Conservation (phyloP, 495 filamentous ascomycete species). For the Hypoxylon subgilvum region DNA sequence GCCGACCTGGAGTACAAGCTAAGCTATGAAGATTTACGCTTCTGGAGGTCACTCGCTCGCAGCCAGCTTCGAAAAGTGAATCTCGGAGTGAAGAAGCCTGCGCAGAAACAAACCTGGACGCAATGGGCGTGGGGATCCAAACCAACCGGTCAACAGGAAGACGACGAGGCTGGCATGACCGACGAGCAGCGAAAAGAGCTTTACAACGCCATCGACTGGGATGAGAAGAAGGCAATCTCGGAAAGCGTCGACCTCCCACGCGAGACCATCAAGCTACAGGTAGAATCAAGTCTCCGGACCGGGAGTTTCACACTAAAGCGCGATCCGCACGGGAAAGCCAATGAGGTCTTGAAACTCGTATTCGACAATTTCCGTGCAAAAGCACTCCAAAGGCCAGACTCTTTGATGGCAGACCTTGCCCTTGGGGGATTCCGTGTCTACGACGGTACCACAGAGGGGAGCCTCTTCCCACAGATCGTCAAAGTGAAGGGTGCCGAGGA, state of each 20-base stretch:
- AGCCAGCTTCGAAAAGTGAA: conserved; percentile 96
- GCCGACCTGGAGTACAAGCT: conserved; percentile 83
- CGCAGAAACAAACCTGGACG: conserved; percentile 75
- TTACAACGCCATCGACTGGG: conserved; percentile 96
- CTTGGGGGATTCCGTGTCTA: conserved; percentile 92
- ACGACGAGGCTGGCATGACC: conserved; percentile 81
- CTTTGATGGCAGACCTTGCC: conserved; percentile 82
- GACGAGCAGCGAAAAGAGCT: conserved; percentile 96
- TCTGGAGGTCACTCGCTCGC: conserved; percentile 92
- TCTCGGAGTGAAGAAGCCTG: conserved; percentile 66
- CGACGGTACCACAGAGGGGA: conserved; percentile 90
- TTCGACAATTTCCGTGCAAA: conserved; percentile 94
- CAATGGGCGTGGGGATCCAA: conserved; percentile 88
- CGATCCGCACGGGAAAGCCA: conserved; percentile 77
- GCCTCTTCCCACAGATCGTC: conserved; percentile 90
- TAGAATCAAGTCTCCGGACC: conserved; percentile 86
- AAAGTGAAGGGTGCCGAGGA: conserved; percentile 90
- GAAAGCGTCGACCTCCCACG: conserved; percentile 87
- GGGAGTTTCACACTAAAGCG: conserved; percentile 93
- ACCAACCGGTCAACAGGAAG: conserved; percentile 62
- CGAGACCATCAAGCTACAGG: conserved; percentile 88
- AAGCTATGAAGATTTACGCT: conserved; percentile 92
- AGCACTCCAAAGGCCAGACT: conserved; percentile 85
- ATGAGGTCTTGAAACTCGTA: conserved; percentile 83
- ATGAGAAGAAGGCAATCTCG: conserved; percentile 88